phyloP scores from a whole-genome alignment of 2,329 filamentous ascomycete species.

The Clarireedia sp. region DNA sequence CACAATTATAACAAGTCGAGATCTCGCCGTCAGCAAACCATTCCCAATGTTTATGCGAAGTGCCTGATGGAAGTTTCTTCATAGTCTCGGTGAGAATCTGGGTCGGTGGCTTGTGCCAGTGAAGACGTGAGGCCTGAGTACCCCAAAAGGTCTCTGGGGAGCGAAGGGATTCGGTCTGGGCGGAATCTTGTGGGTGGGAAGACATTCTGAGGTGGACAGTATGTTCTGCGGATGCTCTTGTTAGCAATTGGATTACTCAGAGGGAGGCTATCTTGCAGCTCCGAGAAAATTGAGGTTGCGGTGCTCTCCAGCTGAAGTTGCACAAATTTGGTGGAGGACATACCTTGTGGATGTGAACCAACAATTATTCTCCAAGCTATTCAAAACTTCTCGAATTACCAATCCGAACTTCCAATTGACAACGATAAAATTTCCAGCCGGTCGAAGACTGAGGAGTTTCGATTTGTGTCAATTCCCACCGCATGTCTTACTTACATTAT shows the following conservation, averaged over 20 bases:
- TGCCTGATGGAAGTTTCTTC: conserved; percentile 55
- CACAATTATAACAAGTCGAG: conserved; percentile 84
- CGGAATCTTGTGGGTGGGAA: conserved; percentile 28
- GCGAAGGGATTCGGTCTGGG: conserved; percentile 46
- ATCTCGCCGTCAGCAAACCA: conserved; percentile 90
- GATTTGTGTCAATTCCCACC: too few relatives aligned
- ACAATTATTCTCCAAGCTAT: too few relatives aligned
- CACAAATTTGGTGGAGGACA: too few relatives aligned
- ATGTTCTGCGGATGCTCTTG: background rate
- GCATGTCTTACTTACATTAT: too few relatives aligned
- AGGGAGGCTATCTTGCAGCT: too few relatives aligned
- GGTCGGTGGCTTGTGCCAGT: conserved; percentile 73
- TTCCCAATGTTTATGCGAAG: conserved; percentile 68
- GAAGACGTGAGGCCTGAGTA: conserved; percentile 62
- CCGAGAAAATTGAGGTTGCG: too few relatives aligned
- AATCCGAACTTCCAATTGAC: too few relatives aligned
- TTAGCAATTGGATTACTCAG: background rate
- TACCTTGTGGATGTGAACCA: too few relatives aligned
- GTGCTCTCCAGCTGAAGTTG: too few relatives aligned
- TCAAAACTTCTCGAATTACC: too few relatives aligned
- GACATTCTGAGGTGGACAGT: conserved; percentile 17
- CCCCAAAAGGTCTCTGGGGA: conserved; percentile 69
- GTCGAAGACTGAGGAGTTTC: too few relatives aligned
- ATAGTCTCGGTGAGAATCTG: conserved; percentile 50
- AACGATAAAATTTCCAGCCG: too few relatives aligned